Conservation (phyloP, 345 rosid genomes). For the Eucalyptus tenuipes region DNA sequence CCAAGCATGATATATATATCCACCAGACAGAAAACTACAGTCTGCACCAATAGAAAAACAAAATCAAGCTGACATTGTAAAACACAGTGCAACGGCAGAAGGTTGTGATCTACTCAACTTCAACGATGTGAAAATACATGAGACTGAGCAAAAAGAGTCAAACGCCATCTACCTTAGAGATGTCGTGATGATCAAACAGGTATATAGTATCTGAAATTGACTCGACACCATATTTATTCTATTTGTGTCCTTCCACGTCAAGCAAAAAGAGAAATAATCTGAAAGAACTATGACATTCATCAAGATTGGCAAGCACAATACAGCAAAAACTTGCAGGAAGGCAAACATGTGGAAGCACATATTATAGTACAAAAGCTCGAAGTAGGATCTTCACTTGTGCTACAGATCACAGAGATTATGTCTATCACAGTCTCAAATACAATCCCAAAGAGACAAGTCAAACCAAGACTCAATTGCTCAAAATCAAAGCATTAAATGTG, state of each 20-base stretch:
- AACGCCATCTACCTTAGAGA: not conserved
- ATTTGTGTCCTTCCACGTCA: not conserved
- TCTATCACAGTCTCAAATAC: not conserved
- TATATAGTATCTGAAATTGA: not conserved
- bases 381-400: not conserved
- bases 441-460: not conserved
- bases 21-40: constrained; percentile 55
- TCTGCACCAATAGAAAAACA: constrained; percentile 8
- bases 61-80: not conserved
- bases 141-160: not conserved
- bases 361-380: not conserved
- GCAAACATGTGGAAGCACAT: not conserved
- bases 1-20: constrained; percentile 58
- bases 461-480: not conserved
- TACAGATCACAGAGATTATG: not conserved
- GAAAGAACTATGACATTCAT: not conserved
- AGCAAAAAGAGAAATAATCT: not conserved
- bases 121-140: not conserved
- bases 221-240: not conserved
- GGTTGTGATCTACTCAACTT: not conserved
- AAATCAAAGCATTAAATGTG: not conserved
- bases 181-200: not conserved
- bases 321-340: not conserved
- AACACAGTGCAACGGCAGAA: not conserved
- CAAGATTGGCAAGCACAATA: not conserved